Evolutionary conservation across 129 eudicot species (phyloP).

Genomic region (Pseudognaphalium luteoalbum): DNA sequence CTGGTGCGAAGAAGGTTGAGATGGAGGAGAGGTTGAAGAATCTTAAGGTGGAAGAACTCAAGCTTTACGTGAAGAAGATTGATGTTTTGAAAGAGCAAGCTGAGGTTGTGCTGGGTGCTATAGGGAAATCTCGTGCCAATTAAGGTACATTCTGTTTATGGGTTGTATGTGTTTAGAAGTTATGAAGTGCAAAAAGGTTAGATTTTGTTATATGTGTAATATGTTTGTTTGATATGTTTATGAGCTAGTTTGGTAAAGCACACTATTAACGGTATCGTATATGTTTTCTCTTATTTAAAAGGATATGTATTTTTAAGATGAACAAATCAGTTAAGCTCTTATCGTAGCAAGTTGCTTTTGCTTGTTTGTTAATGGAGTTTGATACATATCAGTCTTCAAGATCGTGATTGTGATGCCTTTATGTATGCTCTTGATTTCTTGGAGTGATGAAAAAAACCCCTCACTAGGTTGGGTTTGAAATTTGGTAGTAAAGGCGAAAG

Average conservation of each 20-base stretch:
- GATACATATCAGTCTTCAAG: not conserved
- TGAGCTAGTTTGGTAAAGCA: slow-evolving; percentile 38
- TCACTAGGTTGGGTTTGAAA: slow-evolving; percentile 3
- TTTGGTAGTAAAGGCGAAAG: not conserved
- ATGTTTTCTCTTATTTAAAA: slow-evolving; percentile 8
- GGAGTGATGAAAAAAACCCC: not conserved
- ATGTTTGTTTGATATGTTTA: slow-evolving; percentile 32
- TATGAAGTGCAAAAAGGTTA: slow-evolving; percentile 32
- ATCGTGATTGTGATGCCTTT: not conserved
- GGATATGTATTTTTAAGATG: slow-evolving; percentile 32
- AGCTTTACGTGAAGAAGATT: slow-evolving; percentile 33
- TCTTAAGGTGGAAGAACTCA: slow-evolving; percentile 37
- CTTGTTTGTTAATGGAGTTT: slow-evolving; percentile 21
- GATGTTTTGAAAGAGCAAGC: slow-evolving; percentile 42
- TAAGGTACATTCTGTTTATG: slow-evolving; percentile 36
- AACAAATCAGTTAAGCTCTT: slow-evolving; percentile 26
- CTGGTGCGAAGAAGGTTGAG: slow-evolving; percentile 32
- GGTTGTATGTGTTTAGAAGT: slow-evolving; percentile 34
- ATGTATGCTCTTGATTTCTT: slow-evolving; percentile 14
- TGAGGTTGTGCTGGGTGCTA: slow-evolving; percentile 38
- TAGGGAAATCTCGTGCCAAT: slow-evolving; percentile 33
- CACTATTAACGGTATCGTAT: slow-evolving; percentile 9
- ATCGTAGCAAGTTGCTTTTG: slow-evolving; percentile 17
- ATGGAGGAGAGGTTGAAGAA: slow-evolving; percentile 47
- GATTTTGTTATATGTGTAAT: slow-evolving; percentile 32